A percentile compares a stretch with the other conserved stretches of the same genome.
Evolutionary conservation across 176 grass and related monocot genomes (phyloP).

Genomic region (Oryza nivara): DNA sequence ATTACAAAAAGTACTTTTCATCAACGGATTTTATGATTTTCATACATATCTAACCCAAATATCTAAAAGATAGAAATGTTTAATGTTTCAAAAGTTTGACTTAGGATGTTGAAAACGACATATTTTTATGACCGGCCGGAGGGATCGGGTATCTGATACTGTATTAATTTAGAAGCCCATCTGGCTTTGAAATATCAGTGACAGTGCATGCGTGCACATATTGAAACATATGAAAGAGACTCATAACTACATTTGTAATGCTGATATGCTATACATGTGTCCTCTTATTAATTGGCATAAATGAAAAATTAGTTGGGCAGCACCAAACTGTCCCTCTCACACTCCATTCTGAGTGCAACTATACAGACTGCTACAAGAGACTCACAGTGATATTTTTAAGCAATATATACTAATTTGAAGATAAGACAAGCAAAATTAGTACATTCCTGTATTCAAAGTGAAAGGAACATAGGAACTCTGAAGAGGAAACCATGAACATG

Average conservation of each 20-base stretch:
- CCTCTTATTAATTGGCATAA: conserved; percentile 6
- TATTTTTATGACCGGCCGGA: neutral
- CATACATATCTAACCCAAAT: neutral
- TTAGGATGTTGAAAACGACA: neutral
- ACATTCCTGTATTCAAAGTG: neutral
- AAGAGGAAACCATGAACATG: conserved; percentile 3
- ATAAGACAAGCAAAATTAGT: neutral
- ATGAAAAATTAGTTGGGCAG: conserved; percentile 47
- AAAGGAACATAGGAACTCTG: neutral
- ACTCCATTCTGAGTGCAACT: conserved; percentile 1
- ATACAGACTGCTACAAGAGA: neutral
- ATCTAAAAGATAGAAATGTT: neutral
- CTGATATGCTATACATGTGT: neutral
- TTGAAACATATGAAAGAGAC: conserved; percentile 19
- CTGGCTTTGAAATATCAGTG: conserved; percentile 5
- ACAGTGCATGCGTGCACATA: neutral
- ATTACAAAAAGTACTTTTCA: neutral
- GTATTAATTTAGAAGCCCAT: neutral
- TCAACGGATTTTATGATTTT: neutral
- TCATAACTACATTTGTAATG: conserved; percentile 37
- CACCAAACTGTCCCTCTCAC: conserved; percentile 24
- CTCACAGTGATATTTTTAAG: neutral
- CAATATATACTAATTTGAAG: conserved; percentile 9
- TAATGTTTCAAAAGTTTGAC: neutral
- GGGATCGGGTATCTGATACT: neutral